Evolutionary conservation across 345 rosid species (phyloP).

Genomic region (Mallotus nudiflorus): DNA sequence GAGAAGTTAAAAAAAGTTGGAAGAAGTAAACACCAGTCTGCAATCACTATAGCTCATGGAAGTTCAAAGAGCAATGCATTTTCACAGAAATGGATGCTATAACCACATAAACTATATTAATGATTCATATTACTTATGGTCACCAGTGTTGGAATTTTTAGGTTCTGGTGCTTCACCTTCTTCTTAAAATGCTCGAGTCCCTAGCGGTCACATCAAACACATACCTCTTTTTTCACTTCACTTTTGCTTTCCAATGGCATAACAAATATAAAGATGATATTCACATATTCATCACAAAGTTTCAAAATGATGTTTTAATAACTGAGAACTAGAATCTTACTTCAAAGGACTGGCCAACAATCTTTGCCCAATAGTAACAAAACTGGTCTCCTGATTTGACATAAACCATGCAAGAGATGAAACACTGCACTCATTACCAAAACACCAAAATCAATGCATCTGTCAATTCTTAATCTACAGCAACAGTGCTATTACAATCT

Average conservation of each 20-base stretch:
- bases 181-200: neutral
- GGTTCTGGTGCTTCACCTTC: neutral
- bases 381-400: conserved; percentile 99
- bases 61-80: neutral
- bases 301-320: neutral
- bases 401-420: conserved; percentile 99
- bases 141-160: neutral
- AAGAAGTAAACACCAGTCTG: neutral
- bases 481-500: neutral
- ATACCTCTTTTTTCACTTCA: neutral
- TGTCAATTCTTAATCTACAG: neutral
- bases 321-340: conserved; percentile 43
- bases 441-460: neutral
- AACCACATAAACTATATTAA: neutral
- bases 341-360: conserved; percentile 88
- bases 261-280: neutral
- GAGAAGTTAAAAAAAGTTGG: neutral
- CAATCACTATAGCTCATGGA: neutral
- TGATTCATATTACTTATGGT: neutral
- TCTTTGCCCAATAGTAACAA: conserved; percentile 97
- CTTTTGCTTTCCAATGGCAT: neutral
- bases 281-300: neutral
- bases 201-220: neutral
- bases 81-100: neutral
- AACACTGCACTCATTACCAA: conserved; percentile 57